These are phyloP conservation scores for Acorus calamus DNA, from an alignment of 106 monocot species.

Conservation along the genomic window DNA sequence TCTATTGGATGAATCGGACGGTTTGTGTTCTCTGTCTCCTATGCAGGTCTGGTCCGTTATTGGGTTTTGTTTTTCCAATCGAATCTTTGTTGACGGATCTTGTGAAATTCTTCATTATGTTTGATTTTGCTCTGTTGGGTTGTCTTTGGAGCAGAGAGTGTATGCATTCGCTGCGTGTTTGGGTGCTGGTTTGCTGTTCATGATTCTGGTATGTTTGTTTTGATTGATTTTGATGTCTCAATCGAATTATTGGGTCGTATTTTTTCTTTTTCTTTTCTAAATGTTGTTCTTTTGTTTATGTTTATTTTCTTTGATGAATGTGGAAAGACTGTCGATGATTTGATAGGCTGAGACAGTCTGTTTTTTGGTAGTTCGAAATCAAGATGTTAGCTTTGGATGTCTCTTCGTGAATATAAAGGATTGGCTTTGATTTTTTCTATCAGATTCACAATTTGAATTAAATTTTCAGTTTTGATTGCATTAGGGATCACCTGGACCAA, in stretches of 20 bases:
- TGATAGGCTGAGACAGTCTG: too few relatives aligned
- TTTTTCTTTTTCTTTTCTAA: not conserved
- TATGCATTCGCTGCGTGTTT: conserved; percentile 71
- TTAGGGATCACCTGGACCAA: too few relatives aligned
- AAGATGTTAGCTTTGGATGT: too few relatives aligned
- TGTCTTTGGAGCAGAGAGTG: conserved; percentile 39
- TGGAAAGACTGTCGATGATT: too few relatives aligned
- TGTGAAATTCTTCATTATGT: not conserved
- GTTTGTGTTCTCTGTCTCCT: conserved; percentile 47
- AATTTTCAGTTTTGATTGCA: too few relatives aligned
- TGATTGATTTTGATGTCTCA: not conserved
- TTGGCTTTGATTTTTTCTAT: too few relatives aligned
- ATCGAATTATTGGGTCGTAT: not conserved
- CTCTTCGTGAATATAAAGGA: too few relatives aligned
- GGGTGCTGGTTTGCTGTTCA: conserved; percentile 49
- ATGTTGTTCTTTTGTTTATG: not conserved
- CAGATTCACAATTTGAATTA: too few relatives aligned
- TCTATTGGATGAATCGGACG: conserved; percentile 42
- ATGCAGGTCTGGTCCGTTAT: conserved; percentile 40
- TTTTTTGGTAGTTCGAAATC: too few relatives aligned
- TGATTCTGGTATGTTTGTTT: conserved; percentile 58
- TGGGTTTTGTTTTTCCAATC: not conserved
- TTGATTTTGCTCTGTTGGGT: not conserved
- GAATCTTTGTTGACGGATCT: not conserved
- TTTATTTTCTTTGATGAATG: not conserved